Base-by-base conservation (phyloP, 2,329 filamentous ascomycete genomes). In the Exophiala spinifera region DNA sequence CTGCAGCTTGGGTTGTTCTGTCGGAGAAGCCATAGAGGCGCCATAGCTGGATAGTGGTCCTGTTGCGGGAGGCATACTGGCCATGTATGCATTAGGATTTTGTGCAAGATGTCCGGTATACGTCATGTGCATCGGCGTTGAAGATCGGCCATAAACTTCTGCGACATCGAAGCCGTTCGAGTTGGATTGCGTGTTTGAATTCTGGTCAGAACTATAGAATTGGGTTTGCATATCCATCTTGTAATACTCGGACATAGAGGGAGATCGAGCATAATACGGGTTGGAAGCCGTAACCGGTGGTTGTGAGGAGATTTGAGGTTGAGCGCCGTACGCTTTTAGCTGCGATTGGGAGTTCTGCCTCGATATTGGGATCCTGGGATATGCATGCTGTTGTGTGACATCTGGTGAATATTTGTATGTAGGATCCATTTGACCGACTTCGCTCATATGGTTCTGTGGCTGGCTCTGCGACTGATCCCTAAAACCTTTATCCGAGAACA, bases 401-500 rank as follows among this genome's bases (percentile, higher is more conserved):
- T 45, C n/a, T 14, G 46, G 33, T n/a, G 36, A 42, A 15, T 31
- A 46, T 10, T 40, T 31, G 17, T 43, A 20, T 4, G 40, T 14
- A 21, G 17, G 40, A 2, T n/a, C n/a, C n/a, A 31, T 31, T 13
- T 36, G 20, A 21, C n/a, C 15, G 11, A 21, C 7, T 37, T 49
- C 33, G 20, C 23, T 11, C 3, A 17, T 40, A 5, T 20, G 33
- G 14, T 37, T n/a, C n/a, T 54, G 47, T 10, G 47, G n/a, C 15
- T 45, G 28, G 11, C 28, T 31, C 7, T 31, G 37, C 6, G 37
- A 19, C 28, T 47, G 52, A 15, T 28, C 49, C 4, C 8, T 25
- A 3, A 37, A 19, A 2, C 20, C 21, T 34, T 60, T 55, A 33
- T 55, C 57, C 10, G 54, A 57, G 36, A 57, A 55, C 13, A 57